Percentiles rank a stretch among this genome's conserved stretches.
Conservation (phyloP, 192 early-diverging fungal species). For the Mortierella antarctica region DNA sequence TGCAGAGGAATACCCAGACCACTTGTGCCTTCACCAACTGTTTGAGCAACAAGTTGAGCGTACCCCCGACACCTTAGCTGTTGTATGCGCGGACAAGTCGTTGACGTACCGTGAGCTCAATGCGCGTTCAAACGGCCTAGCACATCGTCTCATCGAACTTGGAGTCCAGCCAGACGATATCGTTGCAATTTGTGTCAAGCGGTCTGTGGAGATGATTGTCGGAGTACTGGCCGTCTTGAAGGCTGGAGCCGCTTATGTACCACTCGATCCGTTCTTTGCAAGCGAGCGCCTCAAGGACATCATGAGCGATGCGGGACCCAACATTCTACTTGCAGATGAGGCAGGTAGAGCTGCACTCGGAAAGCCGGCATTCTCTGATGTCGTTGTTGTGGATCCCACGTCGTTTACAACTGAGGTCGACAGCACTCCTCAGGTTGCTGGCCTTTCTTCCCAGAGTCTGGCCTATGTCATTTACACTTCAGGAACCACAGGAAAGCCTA, state of each 20-base stretch:
- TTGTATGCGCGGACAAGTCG: background rate
- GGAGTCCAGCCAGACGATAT: background rate
- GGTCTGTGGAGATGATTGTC: background rate
- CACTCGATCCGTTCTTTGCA: background rate
- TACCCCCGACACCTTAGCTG: conserved; percentile 3
- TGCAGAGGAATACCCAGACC: background rate
- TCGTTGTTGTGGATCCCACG: too few relatives aligned
- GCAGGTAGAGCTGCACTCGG: too few relatives aligned
- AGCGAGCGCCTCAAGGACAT: too few relatives aligned
- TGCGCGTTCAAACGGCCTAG: background rate
- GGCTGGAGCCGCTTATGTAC: background rate
- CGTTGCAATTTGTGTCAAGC: background rate
- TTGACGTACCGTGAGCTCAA: background rate
- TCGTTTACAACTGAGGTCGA: too few relatives aligned
- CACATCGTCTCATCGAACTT: background rate
- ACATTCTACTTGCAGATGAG: too few relatives aligned
- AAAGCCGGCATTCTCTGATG: too few relatives aligned
- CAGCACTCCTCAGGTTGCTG: too few relatives aligned
- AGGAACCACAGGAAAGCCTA: too few relatives aligned
- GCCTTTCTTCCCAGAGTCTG: too few relatives aligned
- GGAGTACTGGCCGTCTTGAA: too few relatives aligned
- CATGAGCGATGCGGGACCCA: too few relatives aligned
- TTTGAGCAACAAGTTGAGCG: conserved; percentile 10
- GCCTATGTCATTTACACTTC: too few relatives aligned
- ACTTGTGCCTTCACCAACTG: conserved; percentile 3